Evolutionary conservation across 2,329 filamentous ascomycete species (phyloP).

Genomic region (Arachnopeziza araneosa): DNA sequence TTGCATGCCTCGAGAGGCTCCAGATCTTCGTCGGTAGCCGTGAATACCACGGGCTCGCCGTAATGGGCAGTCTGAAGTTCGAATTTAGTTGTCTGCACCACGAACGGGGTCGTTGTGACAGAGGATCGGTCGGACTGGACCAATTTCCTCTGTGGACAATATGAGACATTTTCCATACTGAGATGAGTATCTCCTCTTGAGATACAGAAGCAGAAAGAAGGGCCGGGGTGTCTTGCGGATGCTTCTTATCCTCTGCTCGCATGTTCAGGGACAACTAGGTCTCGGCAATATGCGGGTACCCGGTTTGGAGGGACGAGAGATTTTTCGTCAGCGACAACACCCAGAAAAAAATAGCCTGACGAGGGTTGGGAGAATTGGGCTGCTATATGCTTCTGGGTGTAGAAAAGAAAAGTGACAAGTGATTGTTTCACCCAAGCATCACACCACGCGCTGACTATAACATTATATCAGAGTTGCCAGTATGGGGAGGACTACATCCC

Average conservation of each 20-base stretch:
- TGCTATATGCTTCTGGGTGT: slow-evolving; percentile 5
- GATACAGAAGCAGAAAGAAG: slow-evolving; percentile 13
- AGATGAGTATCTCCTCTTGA: slow-evolving; percentile 19
- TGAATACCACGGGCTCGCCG: slow-evolving; percentile 13
- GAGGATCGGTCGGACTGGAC: slow-evolving; percentile 23
- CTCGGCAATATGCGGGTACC: slow-evolving; percentile 28
- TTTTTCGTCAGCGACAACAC: neutral
- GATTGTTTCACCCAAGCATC: slow-evolving; percentile 4
- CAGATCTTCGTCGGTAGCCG: slow-evolving; percentile 15
- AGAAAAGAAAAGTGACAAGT: slow-evolving; percentile 12
- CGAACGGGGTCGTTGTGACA: slow-evolving; percentile 20
- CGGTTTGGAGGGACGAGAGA: slow-evolving; percentile 10
- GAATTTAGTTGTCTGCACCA: slow-evolving; percentile 13
- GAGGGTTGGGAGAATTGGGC: slow-evolving; percentile 8
- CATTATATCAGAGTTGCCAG: slow-evolving; percentile 9
- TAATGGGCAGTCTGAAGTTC: slow-evolving; percentile 12
- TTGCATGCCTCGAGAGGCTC: slow-evolving; percentile 18
- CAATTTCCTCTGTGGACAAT: slow-evolving; percentile 26
- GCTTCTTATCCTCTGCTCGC: slow-evolving; percentile 24
- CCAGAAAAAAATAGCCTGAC: neutral
- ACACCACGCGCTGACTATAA: slow-evolving; percentile 15
- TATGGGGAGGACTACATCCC: slow-evolving; percentile 10
- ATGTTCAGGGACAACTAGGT: slow-evolving; percentile 16
- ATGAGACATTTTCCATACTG: slow-evolving; percentile 29
- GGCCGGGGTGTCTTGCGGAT: slow-evolving; percentile 16